Evolutionary conservation across 2,329 filamentous ascomycete genomes (phyloP).

Genomic region (Geosmithia flava): DNA sequence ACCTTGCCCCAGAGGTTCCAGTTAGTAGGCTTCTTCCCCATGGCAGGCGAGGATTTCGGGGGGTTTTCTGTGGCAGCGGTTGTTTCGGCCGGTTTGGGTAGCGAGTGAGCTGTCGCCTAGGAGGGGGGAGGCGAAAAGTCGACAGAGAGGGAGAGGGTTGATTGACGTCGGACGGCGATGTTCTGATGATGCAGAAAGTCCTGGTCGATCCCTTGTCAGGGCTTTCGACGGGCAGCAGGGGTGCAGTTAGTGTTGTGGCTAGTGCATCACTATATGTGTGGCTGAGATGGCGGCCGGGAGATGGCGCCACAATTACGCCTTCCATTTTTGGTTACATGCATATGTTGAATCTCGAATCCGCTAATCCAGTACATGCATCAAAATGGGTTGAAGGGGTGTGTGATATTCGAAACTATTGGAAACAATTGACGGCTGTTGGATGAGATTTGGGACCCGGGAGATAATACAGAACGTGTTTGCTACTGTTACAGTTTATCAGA

Average conservation of each 20-base stretch:
- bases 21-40: slow-evolving; percentile 34
- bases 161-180: not conserved
- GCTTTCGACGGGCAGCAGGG: not conserved
- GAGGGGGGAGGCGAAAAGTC: not conserved
- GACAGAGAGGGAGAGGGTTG: not conserved
- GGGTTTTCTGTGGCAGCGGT: not conserved
- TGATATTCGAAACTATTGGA: too few species aligned
- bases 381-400: too few species aligned
- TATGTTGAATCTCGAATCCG: not conserved
- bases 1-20: slow-evolving; percentile 58
- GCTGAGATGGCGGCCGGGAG: not conserved
- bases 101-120: not conserved
- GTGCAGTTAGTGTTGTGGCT: not conserved
- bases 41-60: not conserved
- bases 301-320: not conserved
- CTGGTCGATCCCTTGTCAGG: not conserved
- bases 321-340: not conserved
- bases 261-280: not conserved
- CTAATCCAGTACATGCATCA: not conserved
- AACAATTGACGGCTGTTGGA: too few species aligned
- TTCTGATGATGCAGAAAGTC: not conserved
- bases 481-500: too few species aligned
- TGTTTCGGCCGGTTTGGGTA: not conserved
- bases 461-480: not conserved
- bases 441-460: too few species aligned